Base-by-base conservation (phyloP, 1,284 basidiomycete species). In the Lignosus rhinocerotis region DNA sequence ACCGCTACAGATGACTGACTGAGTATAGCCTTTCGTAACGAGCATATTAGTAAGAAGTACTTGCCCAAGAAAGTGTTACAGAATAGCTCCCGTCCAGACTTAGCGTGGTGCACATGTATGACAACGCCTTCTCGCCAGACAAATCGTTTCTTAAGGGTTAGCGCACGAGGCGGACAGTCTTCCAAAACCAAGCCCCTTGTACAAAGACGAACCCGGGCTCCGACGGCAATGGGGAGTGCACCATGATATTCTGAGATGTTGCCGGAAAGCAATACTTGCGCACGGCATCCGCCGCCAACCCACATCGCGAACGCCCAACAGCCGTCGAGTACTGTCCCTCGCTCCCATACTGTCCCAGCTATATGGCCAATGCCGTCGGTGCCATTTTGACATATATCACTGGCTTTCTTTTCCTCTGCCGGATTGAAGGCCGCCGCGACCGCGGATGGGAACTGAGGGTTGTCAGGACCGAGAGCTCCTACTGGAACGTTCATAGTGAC, bases 331-430 rank as follows among this genome's bases (percentile, higher is more conserved):
- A 55, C 14, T 51, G 56, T 31, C 69, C 74, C 51, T 7, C 47
- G 34, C 21, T 61, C 47, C n/a, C 47, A 64, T 0, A 80, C 69
- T 21, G 60, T 71, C 49, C 76, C 77, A 41, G 72, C 65, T 2
- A 83, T 66, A 59, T 73, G 80, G 1, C 78, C 76, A 3, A 57
- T 51, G 5, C 61, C 63, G 33, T 63, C 56, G 34, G 51, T 31
- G 6, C 60, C 62, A 31, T 58, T 54, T 21, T 62, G 42, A 56
- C 51, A 58, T 3, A 70, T 45, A 38, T 68, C 66, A 14, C 30
- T 51, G 2, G 59, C 65, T 17, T 51, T 64, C 39, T 41, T 62
- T 55, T 53, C 51, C 44, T 59, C 48, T 10, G 53, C 58, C 1
- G 62, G 50, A 6, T 42, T 51, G 53, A 61, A 64, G 25, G 52